Base-by-base conservation (phyloP, 2,329 filamentous ascomycete genomes). In the Aotearoamyces nothofagi region DNA sequence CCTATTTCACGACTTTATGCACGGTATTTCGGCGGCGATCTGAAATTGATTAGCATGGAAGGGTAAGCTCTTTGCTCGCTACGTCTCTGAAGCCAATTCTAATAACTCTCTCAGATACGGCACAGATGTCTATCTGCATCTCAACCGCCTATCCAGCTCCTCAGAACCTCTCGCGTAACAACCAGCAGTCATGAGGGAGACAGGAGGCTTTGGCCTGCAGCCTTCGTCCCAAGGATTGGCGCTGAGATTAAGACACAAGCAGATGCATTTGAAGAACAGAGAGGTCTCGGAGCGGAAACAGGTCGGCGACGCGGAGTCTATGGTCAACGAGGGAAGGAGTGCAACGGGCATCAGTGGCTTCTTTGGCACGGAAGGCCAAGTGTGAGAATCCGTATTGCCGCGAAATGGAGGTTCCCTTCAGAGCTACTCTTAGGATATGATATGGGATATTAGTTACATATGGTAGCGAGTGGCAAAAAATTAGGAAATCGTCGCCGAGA, bases 1-100 rank as follows among this genome's bases (percentile, higher is more conserved):
- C 90, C 90, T 0, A 96, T 98, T 37, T 92, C 82, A 42, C 66
- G 90, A 39, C 62, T 98, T 29, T 98, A 98, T 47, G 90, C 90
- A 31, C 66, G 90, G 40, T 98, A 98, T 58, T 98, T 98, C 58
- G 90, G 90, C 34, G 90, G 90, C 33, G 90, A 98, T 53, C 54
- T 98, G 45, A 96, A 96, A 57, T 57, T 98, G 52, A 98, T 98
- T 48, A 94, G 84, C 53, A 98, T 98, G 90, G 90, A 98, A 63
- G 90, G 90, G 82, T 93, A 62, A 64, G 79, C 52, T 28, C n/a
- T 31, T 24, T 12, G 19, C 17, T 37, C 9, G 27, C 17, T 29
- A 11, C 30, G 12, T 10, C 12, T 22, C 7, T 14, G n/a, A 6
- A 11, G 29, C 13, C 22, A 22, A 13, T 30, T 31, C 30, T 36